Conservation (phyloP, 495 filamentous ascomycete species). For the Penicillium fimorum region DNA sequence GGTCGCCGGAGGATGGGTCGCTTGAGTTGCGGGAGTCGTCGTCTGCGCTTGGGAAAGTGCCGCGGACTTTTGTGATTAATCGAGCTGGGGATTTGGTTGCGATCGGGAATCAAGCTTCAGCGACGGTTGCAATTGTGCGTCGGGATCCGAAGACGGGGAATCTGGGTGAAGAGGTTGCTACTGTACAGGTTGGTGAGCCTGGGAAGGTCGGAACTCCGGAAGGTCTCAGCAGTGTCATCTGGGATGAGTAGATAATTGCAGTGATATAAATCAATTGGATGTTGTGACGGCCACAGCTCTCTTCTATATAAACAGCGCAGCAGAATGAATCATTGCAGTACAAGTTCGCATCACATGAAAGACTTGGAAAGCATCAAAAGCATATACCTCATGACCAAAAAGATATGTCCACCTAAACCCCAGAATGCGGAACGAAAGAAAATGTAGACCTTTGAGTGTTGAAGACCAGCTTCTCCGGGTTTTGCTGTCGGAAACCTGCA, state of each 20-base stretch:
- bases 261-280: constrained; percentile 9
- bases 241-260: constrained; percentile 49
- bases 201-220: constrained; percentile 40
- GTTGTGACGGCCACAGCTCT: neutral
- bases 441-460: constrained; percentile 14
- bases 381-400: constrained; percentile 18
- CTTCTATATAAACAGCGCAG: constrained; percentile 11
- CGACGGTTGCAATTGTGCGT: constrained; percentile 58
- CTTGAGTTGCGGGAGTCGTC: constrained; percentile 50
- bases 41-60: constrained; percentile 57
- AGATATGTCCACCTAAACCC: constrained; percentile 9
- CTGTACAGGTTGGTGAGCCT: constrained; percentile 38
- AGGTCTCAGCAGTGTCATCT: constrained; percentile 58
- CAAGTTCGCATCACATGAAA: constrained; percentile 19
- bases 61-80: constrained; percentile 67
- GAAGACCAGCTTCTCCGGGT: constrained; percentile 29
- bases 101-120: constrained; percentile 59
- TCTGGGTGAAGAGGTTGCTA: constrained; percentile 49
- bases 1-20: constrained; percentile 41
- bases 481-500: constrained; percentile 23
- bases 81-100: constrained; percentile 58
- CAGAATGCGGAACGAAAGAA: constrained; percentile 21
- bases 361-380: constrained; percentile 6
- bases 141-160: constrained; percentile 55
- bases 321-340: constrained; percentile 12